These are phyloP conservation scores for Parafenestella ontariensis DNA, from an alignment of 2,329 filamentous ascomycete species.

Conservation along the genomic window DNA sequence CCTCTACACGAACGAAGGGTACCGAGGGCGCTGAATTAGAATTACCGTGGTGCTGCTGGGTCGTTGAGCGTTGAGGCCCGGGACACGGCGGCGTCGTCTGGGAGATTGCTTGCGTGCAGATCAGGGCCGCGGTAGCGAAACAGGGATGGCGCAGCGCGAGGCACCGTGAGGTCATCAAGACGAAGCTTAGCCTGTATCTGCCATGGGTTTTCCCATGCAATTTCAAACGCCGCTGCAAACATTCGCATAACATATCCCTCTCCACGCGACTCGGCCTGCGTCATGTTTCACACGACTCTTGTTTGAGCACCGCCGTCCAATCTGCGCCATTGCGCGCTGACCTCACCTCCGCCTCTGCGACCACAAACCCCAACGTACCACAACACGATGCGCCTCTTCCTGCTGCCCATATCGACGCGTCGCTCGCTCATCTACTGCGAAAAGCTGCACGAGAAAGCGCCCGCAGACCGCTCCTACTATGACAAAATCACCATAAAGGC, in stretches of 20 bases:
- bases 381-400: constrained; percentile 83
- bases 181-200: constrained; percentile 4
- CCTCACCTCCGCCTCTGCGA: constrained; percentile 11
- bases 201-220: constrained; percentile 4
- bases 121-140: constrained; percentile 16
- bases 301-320: constrained; percentile 18
- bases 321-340: constrained; percentile 27
- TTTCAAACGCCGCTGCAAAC: constrained; percentile 4
- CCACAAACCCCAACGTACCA: constrained; percentile 1
- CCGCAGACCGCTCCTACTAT: constrained; percentile 60
- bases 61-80: background rate
- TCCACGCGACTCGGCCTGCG: constrained; percentile 18
- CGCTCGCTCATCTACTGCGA: constrained; percentile 93
- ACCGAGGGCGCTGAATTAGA: constrained; percentile 1
- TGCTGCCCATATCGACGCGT: constrained; percentile 90
- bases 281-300: constrained; percentile 24
- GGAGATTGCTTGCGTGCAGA: constrained; percentile 21
- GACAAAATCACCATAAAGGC: constrained; percentile 77
- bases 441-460: constrained; percentile 65
- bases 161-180: constrained; percentile 5
- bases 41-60: background rate
- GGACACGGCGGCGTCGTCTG: constrained; percentile 3
- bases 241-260: background rate
- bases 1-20: background rate
- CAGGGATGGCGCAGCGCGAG: constrained; percentile 19